Evolutionary conservation across 768 basidiomycete species (phyloP).

Genomic region (Phaeolepiota aurea): DNA sequence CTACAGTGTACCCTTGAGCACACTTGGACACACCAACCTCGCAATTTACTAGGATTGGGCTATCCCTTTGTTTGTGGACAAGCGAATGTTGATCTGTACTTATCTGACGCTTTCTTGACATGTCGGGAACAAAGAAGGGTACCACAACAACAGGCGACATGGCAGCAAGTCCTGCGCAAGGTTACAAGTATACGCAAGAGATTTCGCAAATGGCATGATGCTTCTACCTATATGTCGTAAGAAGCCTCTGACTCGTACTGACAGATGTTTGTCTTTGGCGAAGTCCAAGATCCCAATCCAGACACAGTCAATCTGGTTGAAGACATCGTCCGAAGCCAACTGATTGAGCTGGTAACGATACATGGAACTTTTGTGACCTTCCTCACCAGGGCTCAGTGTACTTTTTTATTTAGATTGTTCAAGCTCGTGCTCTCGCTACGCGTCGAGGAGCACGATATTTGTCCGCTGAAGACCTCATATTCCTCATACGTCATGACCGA

Average conservation of each 20-base stretch:
- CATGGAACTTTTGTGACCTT: background rate
- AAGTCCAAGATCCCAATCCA: constrained; percentile 81
- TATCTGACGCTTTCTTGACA: background rate
- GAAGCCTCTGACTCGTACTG: constrained; percentile 3
- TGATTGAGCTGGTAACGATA: constrained; percentile 77
- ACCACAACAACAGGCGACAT: background rate
- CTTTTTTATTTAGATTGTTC: constrained; percentile 55
- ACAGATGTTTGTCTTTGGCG: constrained; percentile 96
- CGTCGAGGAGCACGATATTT: constrained; percentile 81
- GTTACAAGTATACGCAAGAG: constrained; percentile 87
- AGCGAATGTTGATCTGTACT: background rate
- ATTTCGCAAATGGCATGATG: constrained; percentile 84
- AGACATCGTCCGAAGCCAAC: constrained; percentile 84
- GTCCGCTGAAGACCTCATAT: constrained; percentile 91
- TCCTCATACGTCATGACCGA: constrained; percentile 89
- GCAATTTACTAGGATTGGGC: background rate
- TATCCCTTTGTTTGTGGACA: background rate
- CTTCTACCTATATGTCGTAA: background rate
- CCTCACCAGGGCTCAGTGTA: background rate
- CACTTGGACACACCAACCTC: no score
- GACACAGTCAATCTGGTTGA: constrained; percentile 93
- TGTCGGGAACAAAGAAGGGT: constrained; percentile 3
- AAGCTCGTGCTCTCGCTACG: constrained; percentile 78
- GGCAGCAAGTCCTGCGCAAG: constrained; percentile 21
- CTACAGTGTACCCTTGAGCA: no score